A percentile compares a stretch with the other conserved stretches of the same genome.
These are phyloP conservation scores for Pittosporum tobira DNA, from an alignment of 129 eudicot genomes.

Conservation along the genomic window DNA sequence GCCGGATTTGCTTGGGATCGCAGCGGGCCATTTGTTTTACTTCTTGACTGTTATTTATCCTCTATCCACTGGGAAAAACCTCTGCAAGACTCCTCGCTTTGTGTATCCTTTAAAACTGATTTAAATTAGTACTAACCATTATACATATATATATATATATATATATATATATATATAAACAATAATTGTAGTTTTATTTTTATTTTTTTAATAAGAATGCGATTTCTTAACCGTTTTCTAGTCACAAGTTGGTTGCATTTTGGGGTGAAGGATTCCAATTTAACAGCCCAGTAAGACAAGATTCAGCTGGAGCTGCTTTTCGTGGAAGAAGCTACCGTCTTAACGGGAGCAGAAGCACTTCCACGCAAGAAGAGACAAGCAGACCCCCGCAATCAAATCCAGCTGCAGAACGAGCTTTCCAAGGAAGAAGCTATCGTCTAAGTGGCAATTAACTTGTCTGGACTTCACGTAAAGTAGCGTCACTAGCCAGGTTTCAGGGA, in stretches of 20 bases:
- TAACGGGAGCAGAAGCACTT: conserved; percentile 17
- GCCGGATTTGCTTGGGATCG: conserved; percentile 42
- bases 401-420: conserved; percentile 13
- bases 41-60: conserved; percentile 56
- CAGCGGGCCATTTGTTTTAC: conserved; percentile 59
- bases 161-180: not conserved
- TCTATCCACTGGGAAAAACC: conserved; percentile 35
- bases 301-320: conserved; percentile 30
- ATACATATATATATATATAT: not conserved
- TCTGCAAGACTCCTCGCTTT: conserved; percentile 44
- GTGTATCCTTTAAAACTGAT: conserved; percentile 46
- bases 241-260: conserved; percentile 50
- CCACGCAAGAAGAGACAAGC: conserved; percentile 8
- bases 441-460: conserved; percentile 14
- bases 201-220: not conserved
- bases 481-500: too few species aligned
- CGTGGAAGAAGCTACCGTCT: conserved; percentile 45
- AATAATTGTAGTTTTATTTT: not conserved
- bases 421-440: conserved; percentile 36
- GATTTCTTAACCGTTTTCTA: conserved; percentile 26
- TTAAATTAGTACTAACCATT: not conserved
- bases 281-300: conserved; percentile 30
- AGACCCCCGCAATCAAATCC: conserved; percentile 1
- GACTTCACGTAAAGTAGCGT: not conserved
- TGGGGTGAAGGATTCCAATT: conserved; percentile 57